Evolutionary conservation across 2,329 filamentous ascomycete genomes (phyloP).

Genomic region (Alternaria ethzedia): DNA sequence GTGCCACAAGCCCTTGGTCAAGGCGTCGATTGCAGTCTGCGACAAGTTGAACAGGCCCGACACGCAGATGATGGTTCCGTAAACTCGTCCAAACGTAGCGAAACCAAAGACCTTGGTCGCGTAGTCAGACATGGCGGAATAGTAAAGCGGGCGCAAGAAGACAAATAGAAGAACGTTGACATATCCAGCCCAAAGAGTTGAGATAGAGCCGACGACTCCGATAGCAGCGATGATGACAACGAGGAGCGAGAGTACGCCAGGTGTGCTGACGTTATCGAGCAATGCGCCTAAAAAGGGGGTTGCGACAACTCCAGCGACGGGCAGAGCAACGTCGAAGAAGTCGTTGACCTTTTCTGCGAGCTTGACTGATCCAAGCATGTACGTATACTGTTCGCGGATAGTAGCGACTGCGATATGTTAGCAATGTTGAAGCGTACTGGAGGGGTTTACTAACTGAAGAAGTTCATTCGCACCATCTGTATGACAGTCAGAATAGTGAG

Average conservation of each 20-base stretch:
- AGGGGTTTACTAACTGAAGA: conserved; percentile 62
- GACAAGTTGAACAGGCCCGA: conserved; percentile 82
- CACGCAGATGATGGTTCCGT: conserved; percentile 84
- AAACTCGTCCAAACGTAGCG: conserved; percentile 85
- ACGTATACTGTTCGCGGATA: conserved; percentile 79
- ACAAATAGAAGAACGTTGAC: conserved; percentile 79
- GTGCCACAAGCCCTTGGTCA: conserved; percentile 74
- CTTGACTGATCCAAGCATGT: conserved; percentile 68
- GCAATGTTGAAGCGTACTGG: neutral
- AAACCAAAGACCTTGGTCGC: conserved; percentile 91
- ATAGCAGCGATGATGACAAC: conserved; percentile 74
- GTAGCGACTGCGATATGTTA: conserved; percentile 40
- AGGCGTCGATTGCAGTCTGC: conserved; percentile 76
- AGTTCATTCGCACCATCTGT: conserved; percentile 74
- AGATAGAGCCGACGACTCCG: conserved; percentile 75
- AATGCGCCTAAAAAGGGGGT: conserved; percentile 84
- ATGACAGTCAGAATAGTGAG: conserved; percentile 78
- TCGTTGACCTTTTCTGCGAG: conserved; percentile 74
- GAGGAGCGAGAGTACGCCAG: conserved; percentile 71
- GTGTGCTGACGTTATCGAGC: conserved; percentile 76
- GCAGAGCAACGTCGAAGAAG: conserved; percentile 84
- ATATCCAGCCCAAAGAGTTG: conserved; percentile 73
- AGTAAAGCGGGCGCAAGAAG: conserved; percentile 84
- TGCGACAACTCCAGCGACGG: conserved; percentile 77
- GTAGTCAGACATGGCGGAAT: conserved; percentile 88